Evolutionary conservation across 345 rosid genomes (phyloP), one percentile per base, ranked within the genome.

Genomic region (Moringa oleifera): DNA sequence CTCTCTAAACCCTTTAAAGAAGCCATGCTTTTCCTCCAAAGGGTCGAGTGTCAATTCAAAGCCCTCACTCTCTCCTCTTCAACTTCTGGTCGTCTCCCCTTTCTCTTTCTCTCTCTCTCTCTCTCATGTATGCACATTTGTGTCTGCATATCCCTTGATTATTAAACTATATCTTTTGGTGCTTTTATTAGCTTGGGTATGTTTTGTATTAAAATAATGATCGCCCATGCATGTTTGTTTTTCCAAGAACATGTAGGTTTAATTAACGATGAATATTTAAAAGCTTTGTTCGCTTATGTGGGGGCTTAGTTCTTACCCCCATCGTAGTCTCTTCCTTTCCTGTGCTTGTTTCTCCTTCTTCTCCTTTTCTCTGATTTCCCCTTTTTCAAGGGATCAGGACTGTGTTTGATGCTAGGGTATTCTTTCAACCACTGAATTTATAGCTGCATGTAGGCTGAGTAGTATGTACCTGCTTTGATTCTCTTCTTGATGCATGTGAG

Each of bases 1-100:
- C 92, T 95, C 65, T 83, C 97, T 2, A 91, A 89, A 71, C 99
- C 98, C n/a, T 80, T 85, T 73, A 91, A 89, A 28, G 99, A 95
- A 75, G 96, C 98, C 71, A 83, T 87, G 94, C 73, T 83, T 66
- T 91, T 95, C 65, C 87, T 95, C 25, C 86, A 81, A 68, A 85
- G 81, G 57, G 79, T 89, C 18, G 98, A 95, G 77, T 79, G 68
- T 59, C 99, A 95, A 72, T 87, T 95, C 80, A 89, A 85, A 74
- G 80, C 99, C 51, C 82, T 95, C 18, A 63, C 88, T 18, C 68
- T 88, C 28, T 75, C 91, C 13, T 76, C 89, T 45, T 57, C 81
- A 18, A 63, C 70, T 68, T 82, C 85, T 71, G 98, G 96, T 89
- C 73, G 71, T 61, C 19, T 25, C 64, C 37, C 37, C 47, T 41